Percentiles rank a stretch among this genome's conserved stretches.
phyloP scores from a whole-genome alignment of 1,284 basidiomycete genomes.

The Tremellales sp. region DNA sequence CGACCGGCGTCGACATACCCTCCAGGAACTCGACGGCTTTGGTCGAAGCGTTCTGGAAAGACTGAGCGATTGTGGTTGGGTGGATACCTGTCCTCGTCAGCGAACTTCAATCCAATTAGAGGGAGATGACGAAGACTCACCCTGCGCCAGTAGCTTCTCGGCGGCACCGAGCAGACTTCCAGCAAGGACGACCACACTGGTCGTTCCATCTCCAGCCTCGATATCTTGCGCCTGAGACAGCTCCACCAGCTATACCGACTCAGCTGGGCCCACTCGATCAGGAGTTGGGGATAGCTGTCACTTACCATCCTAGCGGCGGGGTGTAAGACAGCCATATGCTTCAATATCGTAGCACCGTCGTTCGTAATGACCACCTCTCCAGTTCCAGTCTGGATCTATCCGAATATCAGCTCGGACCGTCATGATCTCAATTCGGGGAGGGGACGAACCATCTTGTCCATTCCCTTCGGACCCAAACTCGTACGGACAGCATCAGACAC shows the following conservation, averaged over 20 bases:
- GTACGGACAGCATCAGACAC: slow-evolving; percentile 98
- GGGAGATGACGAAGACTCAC: slow-evolving; percentile 39
- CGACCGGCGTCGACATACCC: slow-evolving; percentile 88
- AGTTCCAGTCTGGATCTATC: slow-evolving; percentile 95
- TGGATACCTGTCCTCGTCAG: slow-evolving; percentile 71
- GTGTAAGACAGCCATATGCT: slow-evolving; percentile 95
- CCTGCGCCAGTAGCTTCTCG: slow-evolving; percentile 95
- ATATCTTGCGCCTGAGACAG: slow-evolving; percentile 97
- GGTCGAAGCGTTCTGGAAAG: slow-evolving; percentile 85
- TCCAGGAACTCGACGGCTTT: slow-evolving; percentile 94
- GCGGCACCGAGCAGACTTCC: slow-evolving; percentile 89
- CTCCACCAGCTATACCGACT: slow-evolving; percentile 73
- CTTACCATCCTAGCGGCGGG: slow-evolving; percentile 95
- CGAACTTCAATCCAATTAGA: slow-evolving; percentile 1
- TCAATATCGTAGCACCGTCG: slow-evolving; percentile 96
- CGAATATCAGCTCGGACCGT: background rate
- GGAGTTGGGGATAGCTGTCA: background rate
- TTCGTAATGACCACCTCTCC: slow-evolving; percentile 98
- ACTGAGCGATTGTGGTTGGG: slow-evolving; percentile 94
- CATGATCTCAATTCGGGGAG: background rate
- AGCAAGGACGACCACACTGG: slow-evolving; percentile 93
- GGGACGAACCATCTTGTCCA: slow-evolving; percentile 94
- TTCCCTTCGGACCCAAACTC: slow-evolving; percentile 93
- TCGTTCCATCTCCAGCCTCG: slow-evolving; percentile 99
- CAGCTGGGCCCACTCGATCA: slow-evolving; percentile 1